phyloP scores from a whole-genome alignment of 176 grass and related monocot genomes.

The barley (Hordeum vulgare) region MorexV3_pseudomolecules_assembly NC_058520.1:611391858-611392357 shows the following conservation, averaged over 20 bases:
- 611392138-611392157: background rate
- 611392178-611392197: background rate
- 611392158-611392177: background rate
- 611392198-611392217: background rate
- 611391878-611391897: too few species aligned
- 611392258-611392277: background rate
- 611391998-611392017: background rate
- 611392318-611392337: background rate
- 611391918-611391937: background rate
- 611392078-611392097: background rate
- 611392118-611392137: background rate
- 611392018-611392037: background rate
- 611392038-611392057: background rate
- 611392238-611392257: background rate
- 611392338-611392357: background rate
- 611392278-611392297: background rate
- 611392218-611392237: background rate
- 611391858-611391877: too few species aligned
- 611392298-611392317: background rate
- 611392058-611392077: background rate
- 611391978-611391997: background rate
- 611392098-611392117: background rate
- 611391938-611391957: background rate
- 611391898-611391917: background rate
- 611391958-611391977: background rate